These are phyloP conservation scores for Spathaspora girioi DNA, from an alignment of 805 yeast genomes.

Conservation along the genomic window DNA sequence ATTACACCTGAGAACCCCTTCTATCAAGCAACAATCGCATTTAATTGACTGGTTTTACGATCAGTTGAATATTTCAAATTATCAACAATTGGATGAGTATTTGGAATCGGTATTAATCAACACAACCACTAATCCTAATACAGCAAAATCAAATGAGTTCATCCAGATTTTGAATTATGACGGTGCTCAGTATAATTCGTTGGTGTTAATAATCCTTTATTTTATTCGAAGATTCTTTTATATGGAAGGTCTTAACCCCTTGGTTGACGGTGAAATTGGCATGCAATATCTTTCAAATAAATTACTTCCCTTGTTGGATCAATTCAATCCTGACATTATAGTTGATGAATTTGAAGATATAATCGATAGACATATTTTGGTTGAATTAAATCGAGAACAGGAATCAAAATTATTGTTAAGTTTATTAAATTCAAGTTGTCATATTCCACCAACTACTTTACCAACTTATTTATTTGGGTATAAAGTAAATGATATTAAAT, in stretches of 20 bases:
- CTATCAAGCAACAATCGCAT: not conserved
- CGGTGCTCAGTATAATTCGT: constrained; percentile 1
- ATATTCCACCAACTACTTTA: not conserved
- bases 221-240: constrained; percentile 25
- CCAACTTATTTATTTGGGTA: constrained; percentile 8
- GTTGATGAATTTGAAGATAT: constrained; percentile 7
- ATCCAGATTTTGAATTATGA: constrained; percentile 1
- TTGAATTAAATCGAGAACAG: constrained; percentile 18
- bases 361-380: constrained; percentile 12
- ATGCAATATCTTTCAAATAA: constrained; percentile 22
- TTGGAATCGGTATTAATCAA: constrained; percentile 6
- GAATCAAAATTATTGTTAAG: constrained; percentile 22
- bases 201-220: constrained; percentile 16
- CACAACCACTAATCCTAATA: not conserved
- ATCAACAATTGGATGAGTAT: constrained; percentile 12
- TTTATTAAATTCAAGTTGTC: constrained; percentile 4
- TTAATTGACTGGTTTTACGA: constrained; percentile 15
- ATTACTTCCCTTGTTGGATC: constrained; percentile 24
- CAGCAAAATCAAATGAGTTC: not conserved
- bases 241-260: constrained; percentile 8
- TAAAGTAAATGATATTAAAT: constrained; percentile 7
- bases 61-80: constrained; percentile 13
- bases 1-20: constrained; percentile 3
- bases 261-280: constrained; percentile 3
- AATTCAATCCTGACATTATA: constrained; percentile 4